These are phyloP conservation scores for Parsonsia alboflavescens DNA, from an alignment of 257 asterid genomes.

Conservation along the genomic window DNA sequence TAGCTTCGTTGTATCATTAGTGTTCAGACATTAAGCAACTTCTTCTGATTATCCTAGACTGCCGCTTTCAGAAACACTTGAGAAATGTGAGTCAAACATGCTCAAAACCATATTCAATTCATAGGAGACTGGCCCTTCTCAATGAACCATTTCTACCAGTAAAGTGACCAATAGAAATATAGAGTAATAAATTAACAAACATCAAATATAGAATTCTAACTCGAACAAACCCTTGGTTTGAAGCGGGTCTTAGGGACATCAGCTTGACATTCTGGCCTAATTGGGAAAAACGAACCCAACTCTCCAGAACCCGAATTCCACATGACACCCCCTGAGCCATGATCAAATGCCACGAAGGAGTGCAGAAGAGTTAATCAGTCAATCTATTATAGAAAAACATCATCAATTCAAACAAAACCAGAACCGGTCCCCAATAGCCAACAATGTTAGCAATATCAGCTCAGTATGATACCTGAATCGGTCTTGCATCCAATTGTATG, in stretches of 20 bases:
- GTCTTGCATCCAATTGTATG: background rate
- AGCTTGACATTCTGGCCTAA: slow-evolving; percentile 76
- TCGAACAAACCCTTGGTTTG: slow-evolving; percentile 66
- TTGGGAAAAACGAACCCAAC: slow-evolving; percentile 71
- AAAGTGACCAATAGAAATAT: background rate
- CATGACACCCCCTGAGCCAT: slow-evolving; percentile 17
- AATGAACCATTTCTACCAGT: background rate
- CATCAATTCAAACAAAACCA: background rate
- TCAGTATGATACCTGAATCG: background rate
- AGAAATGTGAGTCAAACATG: background rate
- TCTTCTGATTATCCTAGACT: background rate
- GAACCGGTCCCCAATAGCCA: background rate
- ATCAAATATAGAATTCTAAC: slow-evolving; percentile 3
- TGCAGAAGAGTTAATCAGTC: background rate
- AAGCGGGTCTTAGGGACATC: slow-evolving; percentile 81
- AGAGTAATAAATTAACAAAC: slow-evolving; percentile 3
- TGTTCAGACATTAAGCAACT: background rate
- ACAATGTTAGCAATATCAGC: background rate
- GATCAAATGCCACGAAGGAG: background rate
- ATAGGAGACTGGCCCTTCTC: background rate
- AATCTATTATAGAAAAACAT: background rate
- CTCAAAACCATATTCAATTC: background rate
- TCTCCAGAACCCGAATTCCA: slow-evolving; percentile 49
- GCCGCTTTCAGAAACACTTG: background rate
- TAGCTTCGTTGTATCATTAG: background rate